phyloP scores from a whole-genome alignment of 345 rosid species.

The Eutrema yunnanense region DNA sequence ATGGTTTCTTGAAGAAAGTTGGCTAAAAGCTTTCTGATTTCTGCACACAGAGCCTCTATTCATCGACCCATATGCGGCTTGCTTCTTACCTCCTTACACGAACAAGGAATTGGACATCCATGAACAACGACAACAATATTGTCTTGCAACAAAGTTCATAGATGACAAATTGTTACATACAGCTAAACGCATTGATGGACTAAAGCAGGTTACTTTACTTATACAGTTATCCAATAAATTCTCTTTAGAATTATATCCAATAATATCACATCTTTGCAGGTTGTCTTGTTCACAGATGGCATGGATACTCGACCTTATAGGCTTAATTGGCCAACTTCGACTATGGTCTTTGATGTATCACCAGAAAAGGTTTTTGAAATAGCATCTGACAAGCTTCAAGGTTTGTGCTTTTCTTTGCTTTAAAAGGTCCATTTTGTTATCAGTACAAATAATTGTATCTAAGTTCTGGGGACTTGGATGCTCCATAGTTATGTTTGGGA shows the following conservation, averaged over 20 bases:
- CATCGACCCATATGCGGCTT: conserved; percentile 80
- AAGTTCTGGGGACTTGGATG: not conserved
- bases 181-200: conserved; percentile 57
- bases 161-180: conserved; percentile 69
- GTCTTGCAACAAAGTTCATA: conserved; percentile 74
- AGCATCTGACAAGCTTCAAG: conserved; percentile 62
- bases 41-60: conserved; percentile 65
- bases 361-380: conserved; percentile 49
- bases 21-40: conserved; percentile 10
- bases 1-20: not conserved
- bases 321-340: conserved; percentile 83
- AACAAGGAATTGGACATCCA: conserved; percentile 41
- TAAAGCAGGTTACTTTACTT: conserved; percentile 61
- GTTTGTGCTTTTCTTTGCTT: conserved; percentile 30
- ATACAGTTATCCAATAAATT: no score
- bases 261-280: conserved; percentile 41
- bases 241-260: not conserved
- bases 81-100: conserved; percentile 49
- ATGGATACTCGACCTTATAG: conserved; percentile 94
- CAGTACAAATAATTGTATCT: not conserved
- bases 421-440: no score
- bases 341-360: conserved; percentile 76
- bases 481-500: not conserved
- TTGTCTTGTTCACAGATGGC: conserved; percentile 85
- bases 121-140: conserved; percentile 40